Evolutionary conservation across 495 filamentous ascomycete species (phyloP), one percentile per base, ranked within the genome.

Genomic region (Lasiosphaeria miniovina): DNA sequence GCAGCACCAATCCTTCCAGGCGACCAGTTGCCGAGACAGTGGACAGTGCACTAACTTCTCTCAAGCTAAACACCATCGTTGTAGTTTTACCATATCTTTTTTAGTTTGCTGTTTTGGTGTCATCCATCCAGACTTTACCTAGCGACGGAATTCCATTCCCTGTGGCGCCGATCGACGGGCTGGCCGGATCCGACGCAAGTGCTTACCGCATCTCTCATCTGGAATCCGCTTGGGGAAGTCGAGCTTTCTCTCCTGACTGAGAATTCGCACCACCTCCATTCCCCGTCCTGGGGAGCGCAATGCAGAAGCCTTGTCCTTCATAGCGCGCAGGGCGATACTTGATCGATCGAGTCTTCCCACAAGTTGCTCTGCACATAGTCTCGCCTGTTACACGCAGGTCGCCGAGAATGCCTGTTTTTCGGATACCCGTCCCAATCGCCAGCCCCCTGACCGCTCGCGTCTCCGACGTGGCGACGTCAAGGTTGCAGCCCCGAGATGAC

Each of bases 261-360:
- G 15, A 9, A 14, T 14, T 14, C 43, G 15, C 43, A 46, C 7
- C 43, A 46, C 43, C 5, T n/a, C 12, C 43, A 4, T n/a, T 46
- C 43, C 51, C 17, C 12, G 49, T 24, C 24, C 24, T 24, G 12
- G 24, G 53, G 53, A 62, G 55, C 62, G 64, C 55, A 59, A 67
- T 67, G 64, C 61, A 55, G 56, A 51, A 11, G 52, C 54, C 35
- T 64, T 52, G 64, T 51, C 36, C 50, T 57, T 56, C 64, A 52
- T 64, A 64, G 64, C 57, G n/a, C 48, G 58, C 55, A 62, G 56
- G 50, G 35, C 49, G 32, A 58, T 38, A 65, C 38, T 52, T 15
- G 45, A 50, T 43, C 62, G 54, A 62, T 52, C 58, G 45, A 65
- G 46, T 41, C 50, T 45, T 17, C 32, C 15, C 41, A 2, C 6